Evolutionary conservation across 176 grass and related monocot species (phyloP), one percentile per base, ranked within the genome.

Genomic region (Carex kokanica): DNA sequence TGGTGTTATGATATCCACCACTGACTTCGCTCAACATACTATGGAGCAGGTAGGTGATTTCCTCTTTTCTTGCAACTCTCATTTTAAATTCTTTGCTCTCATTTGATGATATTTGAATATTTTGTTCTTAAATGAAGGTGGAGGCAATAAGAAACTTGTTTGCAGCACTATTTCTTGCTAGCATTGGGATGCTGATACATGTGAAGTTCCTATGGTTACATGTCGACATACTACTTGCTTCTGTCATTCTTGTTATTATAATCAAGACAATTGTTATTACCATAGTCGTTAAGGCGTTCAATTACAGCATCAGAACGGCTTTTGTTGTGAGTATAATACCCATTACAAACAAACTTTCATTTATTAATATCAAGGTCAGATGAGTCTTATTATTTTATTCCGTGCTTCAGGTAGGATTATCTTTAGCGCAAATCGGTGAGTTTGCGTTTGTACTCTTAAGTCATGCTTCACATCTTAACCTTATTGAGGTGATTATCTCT

Each of bases 361-460:
- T 20, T 51, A 17, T 52, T 63, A 49, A 58, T 54, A 55, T 4
- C 73, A 78, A 78, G 5, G 73, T n/a, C 25, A 32, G 2, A 51
- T 25, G 56, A 18, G 24, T 78, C 51, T 78, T 78, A 78, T 31
- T 18, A 55, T 78, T 55, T 56, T 56, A 27, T 73, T 83, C 5
- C 85, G 41, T 86, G 56, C 68, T 34, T 38, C 85, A 99, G 96
- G 96, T 99, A 80, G 93, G 93, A 61, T 63, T 99, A 81, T 99
- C 96, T 84, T 99, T 99, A 86, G 96, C 96, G 83, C 96, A 99
- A 87, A 99, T 99, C 64, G 96, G 96, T 86, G 96, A 99, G 75
- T 99, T 99, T 89, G 96, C 96, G 65, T 99, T 99, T 85, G 93
- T 99, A 82, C 93, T 99, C 31, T 84, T 99, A 81, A 93, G 96